Evolutionary conservation across 2,329 filamentous ascomycete genomes (phyloP), one percentile per base, ranked within the genome.

Genomic region (Aplosporella prunicola): DNA sequence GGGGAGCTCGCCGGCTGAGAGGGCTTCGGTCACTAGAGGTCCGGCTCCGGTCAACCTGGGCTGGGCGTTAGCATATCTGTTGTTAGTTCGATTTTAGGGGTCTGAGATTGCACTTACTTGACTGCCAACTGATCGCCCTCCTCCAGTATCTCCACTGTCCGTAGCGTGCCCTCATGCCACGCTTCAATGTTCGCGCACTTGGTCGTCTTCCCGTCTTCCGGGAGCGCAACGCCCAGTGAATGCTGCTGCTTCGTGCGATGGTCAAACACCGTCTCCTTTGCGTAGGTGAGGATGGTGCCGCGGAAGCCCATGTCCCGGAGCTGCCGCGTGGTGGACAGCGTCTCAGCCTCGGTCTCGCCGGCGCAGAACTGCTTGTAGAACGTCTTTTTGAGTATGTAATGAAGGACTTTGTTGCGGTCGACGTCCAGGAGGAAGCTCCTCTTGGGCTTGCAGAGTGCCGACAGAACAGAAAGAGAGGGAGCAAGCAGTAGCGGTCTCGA

Each of bases 311-410:
- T 58, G 57, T 85, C 84, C 9, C 93, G 68, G 4, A 70, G 62
- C 2, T 68, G 53, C 24, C 86, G 74, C 1, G 80, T 86, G 17
- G 52, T 56, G 14, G 57, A 60, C 33, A 66, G 66, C 3, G 91
- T 81, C 58, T 93, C 82, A 4, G 55, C 47, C 1, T 71, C 67
- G 30, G 74, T 82, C 57, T 87, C 82, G 26, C 88, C 88, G 0
- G 85, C 85, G 58, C 88, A 94, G 56, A 93, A 94, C 51, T 94
- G 88, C 25, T 78, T 76, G 60, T 93, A 94, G 48, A 93, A 83
- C 0, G 85, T 91, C 52, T 78, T 74, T 55, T 86, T 86, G 35
- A 94, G 65, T 28, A 87, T 53, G 35, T 67, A 73, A 28, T 78
- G 76, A n/a, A 93, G 67, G 2, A 89, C 29, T 0, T 75, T 75